phyloP scores from a whole-genome alignment of 2,329 filamentous ascomycete species.

The Aphanoascus verrucosus region DNA sequence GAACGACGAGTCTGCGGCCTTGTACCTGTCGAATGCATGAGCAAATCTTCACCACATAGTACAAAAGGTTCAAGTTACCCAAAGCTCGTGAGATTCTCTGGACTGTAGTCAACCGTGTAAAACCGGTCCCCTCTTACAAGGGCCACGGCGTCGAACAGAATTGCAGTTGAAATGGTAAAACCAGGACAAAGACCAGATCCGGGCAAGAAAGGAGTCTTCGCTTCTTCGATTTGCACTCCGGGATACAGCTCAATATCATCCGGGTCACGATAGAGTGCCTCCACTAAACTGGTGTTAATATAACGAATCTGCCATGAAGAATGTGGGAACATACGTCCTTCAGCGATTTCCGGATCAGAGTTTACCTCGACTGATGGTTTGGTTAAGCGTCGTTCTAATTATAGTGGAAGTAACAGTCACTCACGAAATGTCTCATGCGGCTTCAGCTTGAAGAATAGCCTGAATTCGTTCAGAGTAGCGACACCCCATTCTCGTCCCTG shows the following conservation, averaged over 20 bases:
- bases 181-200: slow-evolving; percentile 29
- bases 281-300: slow-evolving; percentile 31
- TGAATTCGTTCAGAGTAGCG: slow-evolving; percentile 43
- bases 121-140: slow-evolving; percentile 35
- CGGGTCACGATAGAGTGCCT: slow-evolving; percentile 52
- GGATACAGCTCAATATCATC: slow-evolving; percentile 61
- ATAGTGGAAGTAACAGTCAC: neutral
- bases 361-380: slow-evolving; percentile 45
- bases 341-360: slow-evolving; percentile 44
- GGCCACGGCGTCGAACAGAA: slow-evolving; percentile 36
- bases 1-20: slow-evolving; percentile 19
- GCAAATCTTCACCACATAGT: neutral
- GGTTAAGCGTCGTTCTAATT: neutral
- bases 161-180: slow-evolving; percentile 30
- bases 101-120: slow-evolving; percentile 25
- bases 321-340: slow-evolving; percentile 23
- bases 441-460: slow-evolving; percentile 51
- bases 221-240: slow-evolving; percentile 45
- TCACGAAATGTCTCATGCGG: slow-evolving; percentile 43
- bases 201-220: slow-evolving; percentile 26
- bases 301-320: slow-evolving; percentile 36
- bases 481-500: slow-evolving; percentile 58
- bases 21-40: slow-evolving; percentile 23
- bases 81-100: slow-evolving; percentile 29
- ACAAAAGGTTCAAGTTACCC: neutral